These are phyloP conservation scores for Teratosphaeria destructans DNA, from an alignment of 2,329 filamentous ascomycete genomes.

Conservation along the genomic window DNA sequence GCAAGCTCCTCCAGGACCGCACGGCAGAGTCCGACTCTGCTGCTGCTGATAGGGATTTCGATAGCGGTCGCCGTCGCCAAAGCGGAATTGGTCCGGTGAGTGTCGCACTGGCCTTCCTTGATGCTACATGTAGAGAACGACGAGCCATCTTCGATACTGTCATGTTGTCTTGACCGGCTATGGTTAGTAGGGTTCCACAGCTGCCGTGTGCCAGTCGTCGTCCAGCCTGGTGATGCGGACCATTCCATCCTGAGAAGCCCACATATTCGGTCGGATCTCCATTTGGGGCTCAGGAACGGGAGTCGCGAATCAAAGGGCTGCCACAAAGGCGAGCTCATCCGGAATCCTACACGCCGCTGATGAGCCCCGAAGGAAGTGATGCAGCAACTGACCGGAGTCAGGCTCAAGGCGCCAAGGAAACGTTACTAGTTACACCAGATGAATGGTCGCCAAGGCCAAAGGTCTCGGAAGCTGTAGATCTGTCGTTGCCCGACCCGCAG, in stretches of 20 bases:
- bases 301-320: not conserved
- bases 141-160: not conserved
- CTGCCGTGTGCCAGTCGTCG: not conserved
- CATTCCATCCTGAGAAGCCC: not conserved
- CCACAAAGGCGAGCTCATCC: not conserved
- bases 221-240: not conserved
- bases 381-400: not conserved
- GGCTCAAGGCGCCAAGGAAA: not conserved
- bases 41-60: not conserved
- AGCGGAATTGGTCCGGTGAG: not conserved
- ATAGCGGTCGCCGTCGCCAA: not conserved
- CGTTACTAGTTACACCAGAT: no score
- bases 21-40: not conserved
- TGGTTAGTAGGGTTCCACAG: not conserved
- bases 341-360: not conserved
- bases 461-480: no score
- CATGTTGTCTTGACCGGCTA: not conserved
- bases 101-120: not conserved
- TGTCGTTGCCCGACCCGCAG: no score
- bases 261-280: not conserved
- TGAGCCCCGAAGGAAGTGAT: not conserved
- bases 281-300: not conserved
- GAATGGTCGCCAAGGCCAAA: no score
- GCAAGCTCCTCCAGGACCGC: not conserved
- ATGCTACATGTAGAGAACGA: not conserved